These are phyloP conservation scores for Pelargonium australe DNA, from an alignment of 441 rosid genomes.

Conservation along the genomic window DNA sequence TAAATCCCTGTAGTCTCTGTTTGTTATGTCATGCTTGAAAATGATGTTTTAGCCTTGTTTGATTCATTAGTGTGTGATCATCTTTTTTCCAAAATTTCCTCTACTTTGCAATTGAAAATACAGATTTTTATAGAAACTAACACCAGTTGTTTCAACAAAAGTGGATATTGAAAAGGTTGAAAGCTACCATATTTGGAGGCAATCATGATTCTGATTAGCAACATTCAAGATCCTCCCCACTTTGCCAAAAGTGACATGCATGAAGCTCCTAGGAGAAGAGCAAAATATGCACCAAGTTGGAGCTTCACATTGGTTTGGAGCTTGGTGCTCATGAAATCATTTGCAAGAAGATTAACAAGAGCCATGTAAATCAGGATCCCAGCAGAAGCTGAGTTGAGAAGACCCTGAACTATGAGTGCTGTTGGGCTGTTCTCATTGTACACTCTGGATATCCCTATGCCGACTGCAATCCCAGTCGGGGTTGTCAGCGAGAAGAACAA, in stretches of 20 bases:
- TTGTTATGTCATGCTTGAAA: too few relatives aligned
- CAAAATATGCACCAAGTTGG: conserved; percentile 23
- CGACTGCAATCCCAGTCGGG: conserved; percentile 24
- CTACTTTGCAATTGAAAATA: too few relatives aligned
- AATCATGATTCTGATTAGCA: too few relatives aligned
- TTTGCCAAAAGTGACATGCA: conserved; percentile 29
- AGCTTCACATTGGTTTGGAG: conserved; percentile 19
- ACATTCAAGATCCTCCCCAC: conserved; percentile 14
- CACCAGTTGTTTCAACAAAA: not conserved
- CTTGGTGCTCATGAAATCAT: conserved; percentile 26
- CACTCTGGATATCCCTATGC: conserved; percentile 22
- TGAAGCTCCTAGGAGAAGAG: conserved; percentile 24
- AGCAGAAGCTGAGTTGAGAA: conserved; percentile 28
- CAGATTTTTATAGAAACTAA: too few relatives aligned
- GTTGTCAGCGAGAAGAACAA: conserved; percentile 28
- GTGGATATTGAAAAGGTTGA: too few relatives aligned
- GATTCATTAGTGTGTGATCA: too few relatives aligned
- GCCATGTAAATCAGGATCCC: conserved; percentile 32
- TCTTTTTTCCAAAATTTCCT: too few relatives aligned
- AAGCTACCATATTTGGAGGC: too few relatives aligned
- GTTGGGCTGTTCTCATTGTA: conserved; percentile 20
- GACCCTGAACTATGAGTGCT: conserved; percentile 22
- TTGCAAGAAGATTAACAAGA: conserved; percentile 28
- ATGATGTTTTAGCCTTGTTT: too few relatives aligned
- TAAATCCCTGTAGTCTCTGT: too few relatives aligned